Conservation (phyloP, 1,284 basidiomycete genomes). For the Rhodotorula glutinis region DNA sequence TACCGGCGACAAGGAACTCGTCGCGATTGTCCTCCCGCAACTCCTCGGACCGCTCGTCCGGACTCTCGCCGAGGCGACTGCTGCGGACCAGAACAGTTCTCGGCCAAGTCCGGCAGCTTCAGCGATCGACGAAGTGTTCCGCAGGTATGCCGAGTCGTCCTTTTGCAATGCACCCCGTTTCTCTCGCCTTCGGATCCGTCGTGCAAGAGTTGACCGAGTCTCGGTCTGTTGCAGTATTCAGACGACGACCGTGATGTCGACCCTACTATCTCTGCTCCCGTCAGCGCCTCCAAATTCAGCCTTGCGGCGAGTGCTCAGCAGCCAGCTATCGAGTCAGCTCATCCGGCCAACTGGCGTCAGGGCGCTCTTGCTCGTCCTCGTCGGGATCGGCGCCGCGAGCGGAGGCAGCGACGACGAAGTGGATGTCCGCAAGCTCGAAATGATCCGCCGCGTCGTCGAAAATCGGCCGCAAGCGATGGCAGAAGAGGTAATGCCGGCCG, state of each 20-base stretch:
- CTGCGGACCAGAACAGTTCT: neutral
- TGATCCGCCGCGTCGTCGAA: constrained; percentile 23
- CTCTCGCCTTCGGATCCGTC: neutral
- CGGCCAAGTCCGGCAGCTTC: neutral
- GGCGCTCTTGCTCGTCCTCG: constrained; percentile 37
- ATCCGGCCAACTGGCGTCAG: constrained; percentile 37
- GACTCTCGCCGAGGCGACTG: constrained; percentile 6
- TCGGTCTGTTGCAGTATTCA: constrained; percentile 7
- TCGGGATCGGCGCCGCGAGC: constrained; percentile 8
- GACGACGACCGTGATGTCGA: constrained; percentile 8
- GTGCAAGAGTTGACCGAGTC: too few relatives aligned
- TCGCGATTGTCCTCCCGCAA: constrained; percentile 21
- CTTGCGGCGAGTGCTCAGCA: constrained; percentile 12
- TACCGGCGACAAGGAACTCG: constrained; percentile 9
- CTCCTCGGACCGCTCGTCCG: constrained; percentile 16
- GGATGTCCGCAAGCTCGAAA: constrained; percentile 24
- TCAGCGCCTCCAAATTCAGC: neutral
- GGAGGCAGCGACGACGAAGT: constrained; percentile 16
- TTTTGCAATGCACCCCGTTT: neutral
- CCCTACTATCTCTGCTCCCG: constrained; percentile 21
- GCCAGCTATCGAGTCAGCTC: constrained; percentile 36
- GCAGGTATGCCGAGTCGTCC: neutral
- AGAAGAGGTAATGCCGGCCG: neutral
- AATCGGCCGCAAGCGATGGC: neutral
- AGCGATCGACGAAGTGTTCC: constrained; percentile 4